Evolutionary conservation across 2,329 filamentous ascomycete genomes (phyloP), one percentile per base, ranked within the genome.

Genomic region (Beauveria sp.): DNA sequence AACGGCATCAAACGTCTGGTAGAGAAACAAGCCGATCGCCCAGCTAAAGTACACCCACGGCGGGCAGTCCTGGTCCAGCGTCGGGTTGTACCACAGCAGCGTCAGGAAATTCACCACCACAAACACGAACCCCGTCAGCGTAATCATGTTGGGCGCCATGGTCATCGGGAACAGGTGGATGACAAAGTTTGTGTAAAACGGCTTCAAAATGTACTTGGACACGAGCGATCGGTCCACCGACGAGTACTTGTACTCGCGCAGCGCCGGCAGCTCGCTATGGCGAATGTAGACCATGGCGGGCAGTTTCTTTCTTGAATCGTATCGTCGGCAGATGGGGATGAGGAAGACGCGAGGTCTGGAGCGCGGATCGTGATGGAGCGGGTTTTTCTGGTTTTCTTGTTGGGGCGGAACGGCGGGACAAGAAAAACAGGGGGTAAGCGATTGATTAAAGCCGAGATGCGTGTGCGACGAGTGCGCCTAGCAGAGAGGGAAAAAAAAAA

Each of bases 1-100:
- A 28, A 98, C 92, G 2, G 93, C 95, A 76, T 99, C 95, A 76
- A 99, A 97, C 1, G 93, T 98, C 83, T 99, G 95, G 76, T 99
- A 99, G 57, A 98, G 75, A 74, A 98, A 97, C 67, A 99, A 77
- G 2, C 95, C 95, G 38, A 90, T 75, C 4, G 93, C 88, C 90
- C 93, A 99, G 70, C 86, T 89, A 67, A 88, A 89, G 79, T 99
- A 99, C 18, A 99, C 93, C 95, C 95, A 99, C 1, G 85, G 73
- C 10, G 95, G 95, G 73, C 93, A 98, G 74, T 99, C 91, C 75
- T 91, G 88, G 76, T 98, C 93, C 53, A 99, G 83, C 0, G 85
- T 89, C n/a, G 95, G 95, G 69, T 91, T 95, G 77, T 96, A 99
- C 90, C 92, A 98, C 61, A 99, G 82, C 75, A 99, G 76, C 7